phyloP scores from a whole-genome alignment of 129 eudicot genomes.

The Saposhnikovia divaricata region DNA sequence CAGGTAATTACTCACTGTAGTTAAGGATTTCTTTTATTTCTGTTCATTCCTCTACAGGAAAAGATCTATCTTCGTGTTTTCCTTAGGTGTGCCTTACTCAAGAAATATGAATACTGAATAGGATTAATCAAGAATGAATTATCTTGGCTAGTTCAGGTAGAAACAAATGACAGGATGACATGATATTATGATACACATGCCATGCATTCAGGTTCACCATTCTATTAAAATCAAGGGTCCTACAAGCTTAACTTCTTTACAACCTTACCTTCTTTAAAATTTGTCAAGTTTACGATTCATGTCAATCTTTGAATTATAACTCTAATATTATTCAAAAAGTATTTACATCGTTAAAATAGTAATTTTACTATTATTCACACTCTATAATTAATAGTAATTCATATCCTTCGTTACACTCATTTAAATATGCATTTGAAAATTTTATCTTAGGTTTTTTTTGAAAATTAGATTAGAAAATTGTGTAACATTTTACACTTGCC shows the following conservation, averaged over 20 bases:
- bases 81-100: background rate
- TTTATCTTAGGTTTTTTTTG: too few species aligned
- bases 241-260: background rate
- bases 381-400: too few species aligned
- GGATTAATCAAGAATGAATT: background rate
- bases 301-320: background rate
- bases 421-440: too few species aligned
- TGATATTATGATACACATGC: background rate
- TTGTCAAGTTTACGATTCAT: background rate
- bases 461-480: too few species aligned
- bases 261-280: background rate
- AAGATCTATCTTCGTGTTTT: background rate
- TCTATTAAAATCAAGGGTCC: background rate
- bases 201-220: background rate
- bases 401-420: too few species aligned
- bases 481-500: background rate
- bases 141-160: background rate
- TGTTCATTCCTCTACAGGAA: background rate
- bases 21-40: background rate
- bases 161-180: background rate
- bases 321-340: too few species aligned
- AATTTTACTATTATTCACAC: too few species aligned
- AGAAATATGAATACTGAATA: background rate
- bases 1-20: constrained; percentile 44
- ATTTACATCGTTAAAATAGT: too few species aligned